Evolutionary conservation across 768 basidiomycete species (phyloP).

Genomic region (Boletus rufocinnamomeus): DNA sequence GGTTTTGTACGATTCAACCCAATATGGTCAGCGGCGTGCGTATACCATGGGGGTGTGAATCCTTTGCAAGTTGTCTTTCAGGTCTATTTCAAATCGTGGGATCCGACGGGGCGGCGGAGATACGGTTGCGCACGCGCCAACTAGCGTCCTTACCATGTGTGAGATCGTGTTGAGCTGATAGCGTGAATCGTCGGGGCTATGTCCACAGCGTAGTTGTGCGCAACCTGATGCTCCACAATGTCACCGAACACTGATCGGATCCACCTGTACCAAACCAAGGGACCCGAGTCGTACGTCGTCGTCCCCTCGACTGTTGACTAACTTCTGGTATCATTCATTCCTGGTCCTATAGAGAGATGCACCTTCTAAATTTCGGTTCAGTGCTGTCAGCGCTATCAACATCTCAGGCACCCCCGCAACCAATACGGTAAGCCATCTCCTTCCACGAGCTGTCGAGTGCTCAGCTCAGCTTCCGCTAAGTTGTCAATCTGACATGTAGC

Average conservation of each 20-base stretch:
- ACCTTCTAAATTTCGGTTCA: constrained; percentile 50
- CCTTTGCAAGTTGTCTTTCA: too few species aligned
- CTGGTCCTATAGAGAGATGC: constrained; percentile 48
- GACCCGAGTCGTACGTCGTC: not conserved
- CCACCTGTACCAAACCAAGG: too few species aligned
- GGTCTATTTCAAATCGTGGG: too few species aligned
- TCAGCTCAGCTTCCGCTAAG: not conserved
- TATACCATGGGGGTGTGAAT: too few species aligned
- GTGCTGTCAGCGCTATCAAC: too few species aligned
- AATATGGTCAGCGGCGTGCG: too few species aligned
- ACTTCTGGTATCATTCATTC: too few species aligned
- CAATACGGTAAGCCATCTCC: constrained; percentile 24
- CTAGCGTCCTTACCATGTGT: too few species aligned
- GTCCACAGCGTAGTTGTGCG: constrained; percentile 22
- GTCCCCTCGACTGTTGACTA: constrained; percentile 14
- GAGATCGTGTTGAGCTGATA: too few species aligned
- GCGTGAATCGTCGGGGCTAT: constrained; percentile 33
- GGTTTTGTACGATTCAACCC: not conserved
- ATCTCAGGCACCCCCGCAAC: constrained; percentile 49
- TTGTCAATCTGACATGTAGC: constrained; percentile 45
- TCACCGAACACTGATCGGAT: constrained; percentile 43
- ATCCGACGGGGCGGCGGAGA: too few species aligned
- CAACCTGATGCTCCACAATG: constrained; percentile 14
- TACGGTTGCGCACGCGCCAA: too few species aligned
- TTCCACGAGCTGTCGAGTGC: not conserved